Base-by-base conservation (phyloP, 108 stramenopile species). In the Asterionellopsis glacialis region DNA sequence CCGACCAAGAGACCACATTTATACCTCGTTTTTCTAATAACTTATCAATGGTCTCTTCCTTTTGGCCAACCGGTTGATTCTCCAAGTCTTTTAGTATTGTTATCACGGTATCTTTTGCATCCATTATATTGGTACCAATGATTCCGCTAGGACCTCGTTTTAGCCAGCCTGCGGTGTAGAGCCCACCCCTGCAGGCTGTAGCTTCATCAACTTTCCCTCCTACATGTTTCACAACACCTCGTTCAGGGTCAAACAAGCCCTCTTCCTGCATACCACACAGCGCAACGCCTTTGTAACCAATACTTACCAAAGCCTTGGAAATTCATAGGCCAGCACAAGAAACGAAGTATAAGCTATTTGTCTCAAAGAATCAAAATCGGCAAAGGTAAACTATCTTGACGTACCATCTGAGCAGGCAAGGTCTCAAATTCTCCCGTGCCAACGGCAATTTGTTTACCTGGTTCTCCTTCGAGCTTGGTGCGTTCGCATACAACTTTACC, bases 61-160 rank as follows among this genome's bases (percentile, higher is more conserved):
- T 11, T 16, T 27, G 22, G 19, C 51, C 11, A 25, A 16, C 22
- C 38, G 14, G 24, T 25, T 54, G 11, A 45, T 39, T 21, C 23
- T 62, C 41, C 51, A 68, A 64, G 45, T 95, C 96, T 27, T 84
- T 61, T 45, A 96, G 57, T 10, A 98, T 86, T 11, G 92, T 66
- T 13, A 68, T 74, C 0, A 96, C 97, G 9, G 96, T 98, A 28
- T 96, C 96, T 56, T 82, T 94, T 42, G 99, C 96, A 63, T 80
- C 79, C 12, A 64, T 27, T 50, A 87, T 87, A 67, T 99, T 99
- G 33, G 96, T 96, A 12, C 96, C 97, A 59, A 99, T 97, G 48
- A 98, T 98, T 3, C 98, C 99, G 15, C 68, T 74, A 9, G 99
- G 98, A 11, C 99, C 98, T 12, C 99, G 88, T 67, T 96, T 95